Percentiles rank a stretch among this genome's conserved stretches.
Evolutionary conservation across 2,329 filamentous ascomycete genomes (phyloP).

Genomic region (Diaporthe velutina): DNA sequence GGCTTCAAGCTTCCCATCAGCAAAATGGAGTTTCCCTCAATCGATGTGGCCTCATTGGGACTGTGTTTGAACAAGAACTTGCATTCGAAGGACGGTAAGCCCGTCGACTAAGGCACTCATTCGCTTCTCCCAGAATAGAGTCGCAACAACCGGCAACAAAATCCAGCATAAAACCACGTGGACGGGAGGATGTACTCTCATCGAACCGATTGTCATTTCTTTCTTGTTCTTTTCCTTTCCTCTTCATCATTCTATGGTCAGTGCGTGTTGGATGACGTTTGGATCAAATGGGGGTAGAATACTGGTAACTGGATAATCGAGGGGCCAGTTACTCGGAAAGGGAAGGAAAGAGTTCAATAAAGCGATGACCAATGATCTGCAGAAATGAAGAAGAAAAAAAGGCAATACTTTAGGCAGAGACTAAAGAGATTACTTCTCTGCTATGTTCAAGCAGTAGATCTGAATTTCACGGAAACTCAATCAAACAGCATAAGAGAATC

Average conservation of each 20-base stretch:
- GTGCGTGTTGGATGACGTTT: neutral
- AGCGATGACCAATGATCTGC: neutral
- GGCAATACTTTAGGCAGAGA: no score
- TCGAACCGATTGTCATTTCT: neutral
- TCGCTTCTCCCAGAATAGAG: no score
- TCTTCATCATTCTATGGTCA: no score
- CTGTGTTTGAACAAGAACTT: constrained; percentile 6
- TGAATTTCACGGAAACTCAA: neutral
- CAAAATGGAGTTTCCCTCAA: neutral
- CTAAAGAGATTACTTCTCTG: no score
- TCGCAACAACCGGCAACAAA: neutral
- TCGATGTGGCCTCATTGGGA: neutral
- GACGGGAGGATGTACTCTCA: neutral
- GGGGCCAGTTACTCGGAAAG: neutral
- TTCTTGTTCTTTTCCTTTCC: neutral
- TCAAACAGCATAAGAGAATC: no score
- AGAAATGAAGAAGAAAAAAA: neutral
- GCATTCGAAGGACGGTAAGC: neutral
- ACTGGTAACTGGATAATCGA: neutral
- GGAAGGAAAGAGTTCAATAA: neutral
- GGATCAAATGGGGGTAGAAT: neutral
- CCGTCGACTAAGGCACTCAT: neutral
- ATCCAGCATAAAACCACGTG: neutral
- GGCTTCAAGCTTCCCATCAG: neutral
- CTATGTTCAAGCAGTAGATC: neutral